A percentile compares a stretch with the other conserved stretches of the same genome.
phyloP scores from a whole-genome alignment of 495 filamentous ascomycete species.

The Thozetella sp. region DNA sequence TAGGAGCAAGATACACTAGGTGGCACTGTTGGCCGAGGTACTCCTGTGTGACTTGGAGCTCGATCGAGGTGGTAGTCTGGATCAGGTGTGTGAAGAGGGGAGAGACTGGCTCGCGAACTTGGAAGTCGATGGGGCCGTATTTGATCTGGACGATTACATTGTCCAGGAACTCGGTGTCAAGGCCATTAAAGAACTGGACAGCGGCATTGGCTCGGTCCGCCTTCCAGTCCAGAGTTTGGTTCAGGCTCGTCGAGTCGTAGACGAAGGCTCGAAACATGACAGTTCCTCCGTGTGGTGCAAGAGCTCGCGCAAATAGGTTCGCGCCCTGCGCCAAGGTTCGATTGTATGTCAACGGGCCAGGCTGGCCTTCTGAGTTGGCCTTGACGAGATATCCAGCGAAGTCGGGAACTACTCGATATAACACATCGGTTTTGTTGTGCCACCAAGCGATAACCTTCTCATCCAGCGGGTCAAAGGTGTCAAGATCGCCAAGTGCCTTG shows the following conservation, averaged over 20 bases:
- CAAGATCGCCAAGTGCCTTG: conserved; percentile 52
- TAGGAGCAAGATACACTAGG: conserved; percentile 64
- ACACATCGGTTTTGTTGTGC: conserved; percentile 55
- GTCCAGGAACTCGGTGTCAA: conserved; percentile 68
- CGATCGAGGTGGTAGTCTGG: conserved; percentile 61
- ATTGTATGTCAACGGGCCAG: conserved; percentile 69
- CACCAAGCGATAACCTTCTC: conserved; percentile 61
- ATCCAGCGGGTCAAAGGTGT: conserved; percentile 68
- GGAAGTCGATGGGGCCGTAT: conserved; percentile 77
- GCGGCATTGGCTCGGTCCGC: conserved; percentile 71
- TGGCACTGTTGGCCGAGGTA: conserved; percentile 77
- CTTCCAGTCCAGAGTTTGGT: conserved; percentile 60
- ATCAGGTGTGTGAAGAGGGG: conserved; percentile 67
- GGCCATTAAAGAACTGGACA: conserved; percentile 64
- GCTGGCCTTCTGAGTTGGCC: conserved; percentile 74
- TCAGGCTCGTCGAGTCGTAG: conserved; percentile 56
- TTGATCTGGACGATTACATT: conserved; percentile 77
- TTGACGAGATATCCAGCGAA: conserved; percentile 73
- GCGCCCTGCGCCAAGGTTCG: conserved; percentile 70
- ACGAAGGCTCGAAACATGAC: conserved; percentile 77
- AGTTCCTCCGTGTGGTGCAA: conserved; percentile 63
- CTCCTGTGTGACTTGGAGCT: conserved; percentile 69
- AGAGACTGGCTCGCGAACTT: conserved; percentile 69
- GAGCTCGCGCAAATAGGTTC: conserved; percentile 68
- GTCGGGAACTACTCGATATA: conserved; percentile 67